Conservation (phyloP, 306 rosid genomes). For the Medicago ruthenica region DNA sequence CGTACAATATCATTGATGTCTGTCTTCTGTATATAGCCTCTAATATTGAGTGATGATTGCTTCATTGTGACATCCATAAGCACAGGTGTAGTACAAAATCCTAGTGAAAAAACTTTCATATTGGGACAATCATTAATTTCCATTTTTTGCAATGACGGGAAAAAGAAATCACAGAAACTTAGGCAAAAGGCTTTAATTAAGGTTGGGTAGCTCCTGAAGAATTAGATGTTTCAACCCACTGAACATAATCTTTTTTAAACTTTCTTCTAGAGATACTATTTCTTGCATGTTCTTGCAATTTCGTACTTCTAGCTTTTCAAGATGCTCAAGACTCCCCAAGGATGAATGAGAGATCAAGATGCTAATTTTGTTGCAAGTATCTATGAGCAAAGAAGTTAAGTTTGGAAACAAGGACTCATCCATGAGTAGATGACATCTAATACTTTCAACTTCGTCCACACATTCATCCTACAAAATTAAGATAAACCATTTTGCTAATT, state of each 20-base stretch:
- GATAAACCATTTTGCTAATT: background rate
- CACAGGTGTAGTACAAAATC: background rate
- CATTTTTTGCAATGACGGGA: conserved; percentile 8
- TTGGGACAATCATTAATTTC: background rate
- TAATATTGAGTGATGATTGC: no score
- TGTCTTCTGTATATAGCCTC: background rate
- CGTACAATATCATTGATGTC: conserved; percentile 14
- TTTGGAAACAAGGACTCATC: background rate
- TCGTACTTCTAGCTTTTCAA: background rate
- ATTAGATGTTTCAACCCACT: background rate
- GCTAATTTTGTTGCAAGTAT: background rate
- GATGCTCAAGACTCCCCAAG: background rate
- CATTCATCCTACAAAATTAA: background rate
- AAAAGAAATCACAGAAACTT: background rate
- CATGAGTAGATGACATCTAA: background rate
- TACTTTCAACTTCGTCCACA: background rate
- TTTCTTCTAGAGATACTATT: background rate
- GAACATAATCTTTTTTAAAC: background rate
- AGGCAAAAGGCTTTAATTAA: background rate
- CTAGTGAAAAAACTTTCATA: background rate
- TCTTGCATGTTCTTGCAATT: background rate
- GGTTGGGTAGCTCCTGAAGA: background rate
- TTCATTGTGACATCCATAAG: background rate
- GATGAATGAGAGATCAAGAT: background rate
- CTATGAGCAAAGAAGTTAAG: background rate